A percentile compares a stretch with the other conserved stretches of the same genome.
These are phyloP conservation scores for Amanita phalloides DNA, from an alignment of 768 basidiomycete genomes.

Conservation along the genomic window DNA sequence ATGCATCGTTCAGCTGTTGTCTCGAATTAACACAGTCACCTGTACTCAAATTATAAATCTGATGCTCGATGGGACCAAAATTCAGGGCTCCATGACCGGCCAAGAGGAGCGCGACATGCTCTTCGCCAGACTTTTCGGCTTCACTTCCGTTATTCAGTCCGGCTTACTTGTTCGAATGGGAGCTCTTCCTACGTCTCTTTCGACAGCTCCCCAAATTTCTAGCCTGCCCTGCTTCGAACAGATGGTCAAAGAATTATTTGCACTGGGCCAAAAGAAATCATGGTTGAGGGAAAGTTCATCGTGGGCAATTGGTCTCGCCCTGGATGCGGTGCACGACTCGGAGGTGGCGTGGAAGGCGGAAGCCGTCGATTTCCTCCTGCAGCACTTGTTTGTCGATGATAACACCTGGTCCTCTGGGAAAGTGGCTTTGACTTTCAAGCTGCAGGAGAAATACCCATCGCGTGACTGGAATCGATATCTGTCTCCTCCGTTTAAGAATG, in stretches of 20 bases:
- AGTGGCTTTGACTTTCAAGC: conserved; percentile 65
- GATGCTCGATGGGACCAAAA: conserved; percentile 60
- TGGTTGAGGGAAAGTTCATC: conserved; percentile 90
- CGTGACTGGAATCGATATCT: conserved; percentile 59
- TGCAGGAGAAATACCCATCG: conserved; percentile 51
- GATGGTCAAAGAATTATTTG: conserved; percentile 48
- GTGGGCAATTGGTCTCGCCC: conserved; percentile 63
- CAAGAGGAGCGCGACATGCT: conserved; percentile 90
- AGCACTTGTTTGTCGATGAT: conserved; percentile 43
- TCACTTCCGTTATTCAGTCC: conserved; percentile 79
- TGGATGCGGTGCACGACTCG: conserved; percentile 49
- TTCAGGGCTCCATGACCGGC: conserved; percentile 68
- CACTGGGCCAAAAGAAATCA: conserved; percentile 71
- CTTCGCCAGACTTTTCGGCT: conserved; percentile 88
- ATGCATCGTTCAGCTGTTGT: conserved; percentile 50
- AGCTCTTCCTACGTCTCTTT: conserved; percentile 41
- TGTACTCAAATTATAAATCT: conserved; percentile 70
- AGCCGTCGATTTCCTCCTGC: conserved; percentile 41
- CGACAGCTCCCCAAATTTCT: conserved; percentile 42
- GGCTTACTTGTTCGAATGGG: conserved; percentile 60
- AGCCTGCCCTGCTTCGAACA: conserved; percentile 48
- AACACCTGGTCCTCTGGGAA: conserved; percentile 81
- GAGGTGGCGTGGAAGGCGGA: conserved; percentile 62
- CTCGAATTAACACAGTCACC: conserved; percentile 67
- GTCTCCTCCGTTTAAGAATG: conserved; percentile 67